Evolutionary conservation across 495 filamentous ascomycete species (phyloP), one percentile per base, ranked within the genome.

Genomic region (Glutinoglossum americanum): DNA sequence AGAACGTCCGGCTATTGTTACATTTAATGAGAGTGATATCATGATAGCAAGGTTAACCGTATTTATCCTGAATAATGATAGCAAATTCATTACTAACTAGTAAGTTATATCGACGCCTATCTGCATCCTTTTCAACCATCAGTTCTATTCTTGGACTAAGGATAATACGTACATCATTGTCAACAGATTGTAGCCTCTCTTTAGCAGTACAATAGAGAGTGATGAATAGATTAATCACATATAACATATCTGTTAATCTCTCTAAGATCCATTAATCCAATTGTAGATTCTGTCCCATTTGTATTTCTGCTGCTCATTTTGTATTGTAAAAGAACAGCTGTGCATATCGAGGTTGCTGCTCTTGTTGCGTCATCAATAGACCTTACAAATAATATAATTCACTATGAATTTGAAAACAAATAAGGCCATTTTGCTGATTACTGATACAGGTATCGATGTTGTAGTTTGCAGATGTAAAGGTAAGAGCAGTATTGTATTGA

Each of bases 401-500:
- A 21, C 51, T 8, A 19, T 54, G 21, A 35, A 54, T 54, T 19
- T 19, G 51, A 19, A 54, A 54, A 19, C 15, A 54, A 26, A 3
- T 25, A 19, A n/a, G 27, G 15, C 19, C 19, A 30, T 15, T 13
- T n/a, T n/a, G n/a, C 11, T 25, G 5, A 25, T 28, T 35, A 3
- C 15, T 0, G n/a, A 2, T 54, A 28, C 51, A 7, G 15, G 15
- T 30, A 35, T 25, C 51, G 8, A 33, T 15, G 13, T 57, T 27
- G 55, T 57, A 59, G 17, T 55, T 54, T 5, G 55, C 23, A 30
- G 21, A 59, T 19, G 49, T 25, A 56, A 57, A 57, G 0, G 44
- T 26, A 27, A 56, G 51, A 11, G 51, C 48, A 58, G n/a, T 7
- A 57, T 59, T 59, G 26, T 59, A 59, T 25, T 57, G 27, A n/a